Conservation (phyloP, 2,329 filamentous ascomycete genomes). For the Penicillium sumatraense region DNA sequence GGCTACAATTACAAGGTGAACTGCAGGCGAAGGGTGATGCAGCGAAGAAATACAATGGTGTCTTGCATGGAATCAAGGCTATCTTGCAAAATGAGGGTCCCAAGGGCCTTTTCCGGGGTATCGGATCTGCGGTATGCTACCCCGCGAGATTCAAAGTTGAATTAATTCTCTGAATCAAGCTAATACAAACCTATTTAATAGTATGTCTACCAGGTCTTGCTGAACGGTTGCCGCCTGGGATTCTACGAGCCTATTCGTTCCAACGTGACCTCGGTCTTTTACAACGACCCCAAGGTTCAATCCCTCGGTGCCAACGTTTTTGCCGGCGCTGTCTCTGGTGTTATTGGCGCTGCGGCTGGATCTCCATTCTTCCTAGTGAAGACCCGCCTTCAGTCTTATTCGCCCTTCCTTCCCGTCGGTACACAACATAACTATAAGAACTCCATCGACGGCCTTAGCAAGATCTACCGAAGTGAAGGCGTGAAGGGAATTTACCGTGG, state of each 20-base stretch:
- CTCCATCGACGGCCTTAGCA: conserved; percentile 77
- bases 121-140: conserved; percentile 73
- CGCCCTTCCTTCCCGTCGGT: conserved; percentile 87
- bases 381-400: conserved; percentile 92
- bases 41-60: conserved; percentile 85
- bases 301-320: conserved; percentile 92
- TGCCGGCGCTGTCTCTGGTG: conserved; percentile 83
- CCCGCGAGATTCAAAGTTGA: neutral
- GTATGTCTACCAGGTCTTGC: conserved; percentile 94
- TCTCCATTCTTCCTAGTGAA: conserved; percentile 98
- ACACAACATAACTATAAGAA: conserved; percentile 95
- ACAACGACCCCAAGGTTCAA: conserved; percentile 75
- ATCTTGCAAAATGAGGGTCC: conserved; percentile 91
- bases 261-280: conserved; percentile 69
- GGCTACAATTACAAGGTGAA: conserved; percentile 95
- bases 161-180: neutral
- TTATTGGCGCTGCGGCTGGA: conserved; percentile 89
- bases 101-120: conserved; percentile 81
- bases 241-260: conserved; percentile 96
- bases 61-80: conserved; percentile 86
- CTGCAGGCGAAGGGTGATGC: conserved; percentile 84
- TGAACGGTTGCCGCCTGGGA: conserved; percentile 94
- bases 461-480: conserved; percentile 80
- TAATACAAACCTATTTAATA: neutral
- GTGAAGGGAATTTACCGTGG: conserved; percentile 84